Percentiles rank a stretch among this genome's conserved stretches.
These are phyloP conservation scores for Pestalotiopsis sp. DNA, from an alignment of 2,329 filamentous ascomycete genomes.

Conservation along the genomic window DNA sequence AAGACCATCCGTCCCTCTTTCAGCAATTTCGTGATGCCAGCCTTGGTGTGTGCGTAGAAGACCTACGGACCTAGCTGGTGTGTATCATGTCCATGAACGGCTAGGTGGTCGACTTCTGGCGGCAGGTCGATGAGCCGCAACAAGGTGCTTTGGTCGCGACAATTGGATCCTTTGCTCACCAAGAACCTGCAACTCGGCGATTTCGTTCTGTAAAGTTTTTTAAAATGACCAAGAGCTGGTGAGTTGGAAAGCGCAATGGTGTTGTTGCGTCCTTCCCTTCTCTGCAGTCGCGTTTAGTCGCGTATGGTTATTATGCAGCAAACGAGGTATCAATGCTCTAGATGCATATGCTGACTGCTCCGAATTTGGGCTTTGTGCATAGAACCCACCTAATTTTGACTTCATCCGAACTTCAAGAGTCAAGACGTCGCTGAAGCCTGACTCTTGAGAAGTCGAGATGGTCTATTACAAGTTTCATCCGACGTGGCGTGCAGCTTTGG, in stretches of 20 bases:
- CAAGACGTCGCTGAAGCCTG: no score
- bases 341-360: neutral
- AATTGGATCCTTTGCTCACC: no score
- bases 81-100: neutral
- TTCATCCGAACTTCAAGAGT: no score
- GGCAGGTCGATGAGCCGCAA: neutral
- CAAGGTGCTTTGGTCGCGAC: no score
- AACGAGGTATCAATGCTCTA: neutral
- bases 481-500: no score
- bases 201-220: no score
- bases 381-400: neutral
- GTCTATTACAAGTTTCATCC: no score
- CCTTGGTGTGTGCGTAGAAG: neutral
- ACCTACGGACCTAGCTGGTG: neutral
- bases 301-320: neutral
- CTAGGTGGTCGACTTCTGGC: neutral
- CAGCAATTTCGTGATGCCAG: neutral
- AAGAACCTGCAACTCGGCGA: no score
- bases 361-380: neutral
- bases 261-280: neutral
- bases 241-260: neutral
- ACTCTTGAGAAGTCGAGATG: no score
- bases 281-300: neutral
- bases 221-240: neutral
- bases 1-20: neutral